A percentile compares a stretch with the other conserved stretches of the same genome.
These are phyloP conservation scores for Dionaea muscipula DNA, from an alignment of 179 eudicot genomes.

Conservation along the genomic window DNA sequence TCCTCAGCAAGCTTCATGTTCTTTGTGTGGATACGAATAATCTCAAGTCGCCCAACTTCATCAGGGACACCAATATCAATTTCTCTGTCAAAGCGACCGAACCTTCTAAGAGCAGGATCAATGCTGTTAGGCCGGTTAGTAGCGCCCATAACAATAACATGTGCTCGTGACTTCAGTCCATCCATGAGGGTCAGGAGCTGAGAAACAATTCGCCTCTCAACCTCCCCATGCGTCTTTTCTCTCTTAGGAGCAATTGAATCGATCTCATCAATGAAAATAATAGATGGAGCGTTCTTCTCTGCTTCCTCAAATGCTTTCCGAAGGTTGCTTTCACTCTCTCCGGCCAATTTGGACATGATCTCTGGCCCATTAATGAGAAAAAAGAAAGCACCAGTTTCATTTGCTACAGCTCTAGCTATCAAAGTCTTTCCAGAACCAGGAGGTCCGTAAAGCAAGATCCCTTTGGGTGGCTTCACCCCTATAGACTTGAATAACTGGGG, in stretches of 20 bases:
- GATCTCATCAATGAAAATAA: slow-evolving; percentile 74
- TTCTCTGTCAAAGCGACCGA: slow-evolving; percentile 84
- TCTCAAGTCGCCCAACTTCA: slow-evolving; percentile 76
- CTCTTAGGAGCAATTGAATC: slow-evolving; percentile 96
- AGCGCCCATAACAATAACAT: slow-evolving; percentile 84
- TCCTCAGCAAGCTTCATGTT: slow-evolving; percentile 82
- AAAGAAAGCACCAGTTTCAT: slow-evolving; percentile 89
- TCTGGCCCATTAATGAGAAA: slow-evolving; percentile 91
- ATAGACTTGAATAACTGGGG: slow-evolving; percentile 81
- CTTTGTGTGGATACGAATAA: slow-evolving; percentile 74
- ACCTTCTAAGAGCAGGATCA: slow-evolving; percentile 81
- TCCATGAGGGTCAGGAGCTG: slow-evolving; percentile 90
- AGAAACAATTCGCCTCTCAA: slow-evolving; percentile 89
- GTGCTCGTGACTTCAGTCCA: slow-evolving; percentile 81
- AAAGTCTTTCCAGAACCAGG: slow-evolving; percentile 90
- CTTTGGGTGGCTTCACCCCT: slow-evolving; percentile 90
- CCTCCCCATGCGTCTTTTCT: slow-evolving; percentile 87
- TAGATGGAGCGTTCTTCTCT: slow-evolving; percentile 86
- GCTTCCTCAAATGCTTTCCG: slow-evolving; percentile 94
- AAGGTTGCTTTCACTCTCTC: slow-evolving; percentile 91
- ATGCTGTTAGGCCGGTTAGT: slow-evolving; percentile 90
- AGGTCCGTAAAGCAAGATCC: slow-evolving; percentile 82
- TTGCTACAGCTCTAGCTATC: slow-evolving; percentile 84
- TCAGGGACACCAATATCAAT: slow-evolving; percentile 89
- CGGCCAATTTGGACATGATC: slow-evolving; percentile 87